Evolutionary conservation across 331 rosid species (phyloP), one percentile per base, ranked within the genome.

Genomic region (Malus hybrid): DNA sequence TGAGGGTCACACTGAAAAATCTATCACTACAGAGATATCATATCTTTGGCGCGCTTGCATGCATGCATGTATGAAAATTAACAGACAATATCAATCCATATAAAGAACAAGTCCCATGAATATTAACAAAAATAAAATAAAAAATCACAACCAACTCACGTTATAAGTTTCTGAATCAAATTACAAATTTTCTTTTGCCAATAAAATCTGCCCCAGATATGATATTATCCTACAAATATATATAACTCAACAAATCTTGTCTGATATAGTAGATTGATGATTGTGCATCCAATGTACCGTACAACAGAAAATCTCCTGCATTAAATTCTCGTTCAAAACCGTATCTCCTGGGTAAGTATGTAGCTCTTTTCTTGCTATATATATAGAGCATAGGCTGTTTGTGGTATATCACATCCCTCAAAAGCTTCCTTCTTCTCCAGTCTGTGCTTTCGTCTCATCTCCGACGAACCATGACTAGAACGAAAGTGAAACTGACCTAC

Each of bases 401-500:
- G 19, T 24, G 34, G 12, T 5, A 27, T 11, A 50, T 50, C 57
- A 52, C 4, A 10, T 4, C n/a, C 34, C 5, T 12, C 67, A 14
- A 28, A 27, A 28, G 36, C 33, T 28, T 28, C 31, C 9, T 15
- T 28, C 9, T 28, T 62, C 33, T 28, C 36, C 2, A 28, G n/a
- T 28, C 8, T 24, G 67, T 16, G 4, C 32, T 14, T 4, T 62
- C 1, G 2, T 62, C 19, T 62, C 67, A 3, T 62, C 9, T 6
- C 16, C 33, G 6, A 16, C 6, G n/a, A 6, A 33, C 52, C 71
- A 91, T 91, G 96, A 73, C 93, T 0, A 83, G 93, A 52, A 86
- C 76, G 79, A 90, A 82, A 74, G 96, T 83, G 72, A 87, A 83
- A 22, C 86, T 87, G 6, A 79, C 82, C 0, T 90, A 70, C 73